Evolutionary conservation across 2,329 filamentous ascomycete genomes (phyloP), one percentile per base, ranked within the genome.

Genomic region (Tolypocladium inflatum): DNA sequence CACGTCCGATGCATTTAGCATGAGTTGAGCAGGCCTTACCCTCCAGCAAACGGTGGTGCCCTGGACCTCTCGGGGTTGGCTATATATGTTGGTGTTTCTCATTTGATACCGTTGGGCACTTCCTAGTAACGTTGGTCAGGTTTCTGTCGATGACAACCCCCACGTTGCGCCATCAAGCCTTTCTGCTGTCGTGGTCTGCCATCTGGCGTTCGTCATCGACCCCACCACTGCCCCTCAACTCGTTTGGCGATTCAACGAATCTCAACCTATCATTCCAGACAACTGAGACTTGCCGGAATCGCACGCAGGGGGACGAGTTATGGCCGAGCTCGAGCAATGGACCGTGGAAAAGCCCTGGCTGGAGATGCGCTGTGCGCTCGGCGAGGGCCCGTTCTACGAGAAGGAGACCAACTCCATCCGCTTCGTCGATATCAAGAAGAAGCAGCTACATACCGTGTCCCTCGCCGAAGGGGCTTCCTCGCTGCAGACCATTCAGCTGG

Each of bases 341-440:
- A 74, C 73, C 57, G 76, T 79, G 61, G 74, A 68, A 51, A 68
- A 78, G 71, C 80, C 81, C 8, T 84, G 80, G 73, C 78, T 92
- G 61, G 67, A 73, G 39, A 76, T 85, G 63, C 79, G 83, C 63
- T 90, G 87, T 74, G 77, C 75, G 17, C 80, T 92, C 37, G 88
- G 86, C 62, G 89, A 93, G 72, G 89, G 82, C 0, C 89, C 89
- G 1, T 90, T 85, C 74, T 90, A 85, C 75, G 88, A 91, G 70
- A 76, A 80, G 59, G 75, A 74, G 26, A 84, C 80, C 55, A 80
- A 89, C 70, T 80, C 77, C 53, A 75, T 93, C 59, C 88, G 89
- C 62, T 91, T 91, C 70, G 84, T 92, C 61, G 92, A 97, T 73
- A 92, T 96, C 73, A 88, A 87, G 71, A 84, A 88, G 69, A 82